Base-by-base conservation (phyloP, 495 filamentous ascomycete species). In the Tuber aestivum region DNA sequence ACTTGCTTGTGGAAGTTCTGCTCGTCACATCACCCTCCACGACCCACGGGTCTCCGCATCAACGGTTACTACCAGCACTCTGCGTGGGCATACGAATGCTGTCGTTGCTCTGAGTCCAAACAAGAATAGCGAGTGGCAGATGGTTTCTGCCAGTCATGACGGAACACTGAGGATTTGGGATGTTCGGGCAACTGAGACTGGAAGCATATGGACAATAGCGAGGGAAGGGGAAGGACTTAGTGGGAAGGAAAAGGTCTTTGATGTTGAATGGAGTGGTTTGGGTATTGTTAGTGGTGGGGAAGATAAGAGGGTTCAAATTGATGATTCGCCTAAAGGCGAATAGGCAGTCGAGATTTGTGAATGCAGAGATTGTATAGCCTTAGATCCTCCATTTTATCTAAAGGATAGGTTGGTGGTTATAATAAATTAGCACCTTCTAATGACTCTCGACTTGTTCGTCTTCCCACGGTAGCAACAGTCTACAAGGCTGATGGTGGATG, bases 141-240 rank as follows among this genome's bases (percentile, higher is more conserved):
- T 99, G 9, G 92, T 93, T 12, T 93, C 90, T 40, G 94, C 91
- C 23, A 90, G 90, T 40, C 92, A 95, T 85, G 95, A 99, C 84
- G 94, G 95, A 5, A 97, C 93, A 16, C 93, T 91, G 83, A 87
- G 93, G 50, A 87, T 97, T 48, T 99, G 95, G 95, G 95, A 99
- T 87, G 88, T 97, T 77, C 87, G 95, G 80, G 85, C 70, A 88
- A 91, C 42, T 85, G 87, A 81, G 90, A 96, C 35, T 89, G 93
- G 74, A 91, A 96, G 84, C 89, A 90, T 77, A 91, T 95, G 27
- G 95, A 95, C 84, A 88, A 91, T 97, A 79, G 87, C 91, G 79
- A 88, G 95, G 61, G 90, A 94, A 84, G 89, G 89, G 81, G 84
- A 87, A 74, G 86, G 87, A 35, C 81, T 86, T 69, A 87, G 86